Evolutionary conservation across 306 rosid species (phyloP).

Genomic region (Prunus persica): Prunus_persica_NCBIv2 NC_034014.1:25190501-25191000

Average conservation of each 20-base stretch:
- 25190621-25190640: slow-evolving; percentile 60
- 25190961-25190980: too few relatives aligned
- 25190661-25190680: slow-evolving; percentile 83
- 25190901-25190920: too few relatives aligned
- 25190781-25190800: too few relatives aligned
- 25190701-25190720: not conserved
- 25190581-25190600: not conserved
- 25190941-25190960: too few relatives aligned
- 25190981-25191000: too few relatives aligned
- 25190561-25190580: not conserved
- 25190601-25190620: slow-evolving; percentile 59
- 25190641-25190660: slow-evolving; percentile 62
- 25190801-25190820: too few relatives aligned
- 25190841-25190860: too few relatives aligned
- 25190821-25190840: slow-evolving; percentile 15
- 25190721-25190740: not conserved
- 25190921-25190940: too few relatives aligned
- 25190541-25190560: not conserved
- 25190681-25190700: slow-evolving; percentile 34
- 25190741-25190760: too few relatives aligned
- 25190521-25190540: not conserved
- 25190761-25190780: too few relatives aligned
- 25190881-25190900: too few relatives aligned
- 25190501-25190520: slow-evolving; percentile 65
- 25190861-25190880: too few relatives aligned